These are phyloP conservation scores for Helotiales sp. DNA, from an alignment of 2,329 filamentous ascomycete species.

Conservation along the genomic window DNA sequence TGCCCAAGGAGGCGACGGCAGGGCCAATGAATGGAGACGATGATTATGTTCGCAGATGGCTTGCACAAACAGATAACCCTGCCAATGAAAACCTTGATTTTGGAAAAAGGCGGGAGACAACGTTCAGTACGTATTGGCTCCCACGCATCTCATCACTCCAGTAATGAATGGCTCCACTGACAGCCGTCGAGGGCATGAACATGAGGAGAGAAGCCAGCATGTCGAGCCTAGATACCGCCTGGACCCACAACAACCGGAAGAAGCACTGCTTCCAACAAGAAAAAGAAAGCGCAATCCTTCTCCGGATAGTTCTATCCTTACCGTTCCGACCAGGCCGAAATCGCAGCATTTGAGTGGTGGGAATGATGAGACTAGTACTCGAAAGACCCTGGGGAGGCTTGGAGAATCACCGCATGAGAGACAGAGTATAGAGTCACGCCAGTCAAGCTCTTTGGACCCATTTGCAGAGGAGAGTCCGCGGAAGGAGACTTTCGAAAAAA, in stretches of 20 bases:
- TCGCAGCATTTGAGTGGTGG: background rate
- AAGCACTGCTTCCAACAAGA: background rate
- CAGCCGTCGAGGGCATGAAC: background rate
- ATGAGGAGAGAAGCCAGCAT: background rate
- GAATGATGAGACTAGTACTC: background rate
- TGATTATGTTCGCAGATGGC: constrained; percentile 31
- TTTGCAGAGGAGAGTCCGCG: background rate
- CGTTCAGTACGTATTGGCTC: background rate
- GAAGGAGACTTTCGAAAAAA: constrained; percentile 42
- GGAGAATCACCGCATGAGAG: constrained; percentile 9
- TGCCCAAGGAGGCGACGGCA: background rate
- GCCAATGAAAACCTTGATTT: background rate
- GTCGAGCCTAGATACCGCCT: background rate
- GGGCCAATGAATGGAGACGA: constrained; percentile 20
- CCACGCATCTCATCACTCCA: background rate
- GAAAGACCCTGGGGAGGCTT: background rate
- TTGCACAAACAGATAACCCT: constrained; percentile 25
- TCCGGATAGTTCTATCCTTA: constrained; percentile 30
- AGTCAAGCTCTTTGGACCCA: background rate
- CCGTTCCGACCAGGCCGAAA: constrained; percentile 4
- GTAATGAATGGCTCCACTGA: constrained; percentile 3
- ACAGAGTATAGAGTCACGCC: constrained; percentile 5
- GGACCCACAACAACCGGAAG: background rate
- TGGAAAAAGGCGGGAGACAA: background rate
- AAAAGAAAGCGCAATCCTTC: constrained; percentile 16